A percentile compares a stretch with the other conserved stretches of the same genome.
Evolutionary conservation across 805 yeast species (phyloP).

Genomic region (Metschnikowia lochheadii): DNA sequence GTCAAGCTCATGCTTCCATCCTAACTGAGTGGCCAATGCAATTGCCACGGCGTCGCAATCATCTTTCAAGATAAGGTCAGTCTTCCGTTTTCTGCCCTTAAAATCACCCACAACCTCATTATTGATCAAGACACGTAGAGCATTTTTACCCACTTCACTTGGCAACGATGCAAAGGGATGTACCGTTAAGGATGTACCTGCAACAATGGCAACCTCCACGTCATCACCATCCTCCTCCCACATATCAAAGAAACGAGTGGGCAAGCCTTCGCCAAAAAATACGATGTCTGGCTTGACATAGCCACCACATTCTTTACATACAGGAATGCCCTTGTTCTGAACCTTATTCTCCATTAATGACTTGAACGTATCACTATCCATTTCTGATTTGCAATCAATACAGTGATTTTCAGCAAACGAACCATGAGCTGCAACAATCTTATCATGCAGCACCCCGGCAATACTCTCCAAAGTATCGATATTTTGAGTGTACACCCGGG

Average conservation of each 20-base stretch:
- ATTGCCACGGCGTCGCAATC: slow-evolving; percentile 66
- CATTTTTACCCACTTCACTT: slow-evolving; percentile 46
- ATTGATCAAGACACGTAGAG: slow-evolving; percentile 66
- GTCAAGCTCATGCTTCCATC: slow-evolving; percentile 60
- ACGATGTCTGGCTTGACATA: slow-evolving; percentile 90
- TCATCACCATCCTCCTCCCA: slow-evolving; percentile 58
- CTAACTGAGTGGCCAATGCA: slow-evolving; percentile 48
- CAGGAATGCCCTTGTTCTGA: slow-evolving; percentile 40
- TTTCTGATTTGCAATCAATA: slow-evolving; percentile 61
- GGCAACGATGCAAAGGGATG: slow-evolving; percentile 89
- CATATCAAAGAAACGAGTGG: slow-evolving; percentile 58
- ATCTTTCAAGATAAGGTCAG: slow-evolving; percentile 59
- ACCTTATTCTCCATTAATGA: slow-evolving; percentile 29
- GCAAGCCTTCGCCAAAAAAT: slow-evolving; percentile 88
- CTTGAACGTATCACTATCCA: slow-evolving; percentile 46
- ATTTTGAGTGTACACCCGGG: slow-evolving; percentile 84
- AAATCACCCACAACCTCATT: slow-evolving; percentile 77
- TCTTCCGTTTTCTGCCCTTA: slow-evolving; percentile 39
- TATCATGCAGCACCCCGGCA: slow-evolving; percentile 66
- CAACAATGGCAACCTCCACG: slow-evolving; percentile 74
- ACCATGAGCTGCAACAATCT: slow-evolving; percentile 89
- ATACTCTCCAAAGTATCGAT: slow-evolving; percentile 87
- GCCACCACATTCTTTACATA: slow-evolving; percentile 65
- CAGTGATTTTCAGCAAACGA: slow-evolving; percentile 85
- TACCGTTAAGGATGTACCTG: slow-evolving; percentile 89